Base-by-base conservation (phyloP, 441 rosid species). In the Rhodomyrtus psidioides region DNA sequence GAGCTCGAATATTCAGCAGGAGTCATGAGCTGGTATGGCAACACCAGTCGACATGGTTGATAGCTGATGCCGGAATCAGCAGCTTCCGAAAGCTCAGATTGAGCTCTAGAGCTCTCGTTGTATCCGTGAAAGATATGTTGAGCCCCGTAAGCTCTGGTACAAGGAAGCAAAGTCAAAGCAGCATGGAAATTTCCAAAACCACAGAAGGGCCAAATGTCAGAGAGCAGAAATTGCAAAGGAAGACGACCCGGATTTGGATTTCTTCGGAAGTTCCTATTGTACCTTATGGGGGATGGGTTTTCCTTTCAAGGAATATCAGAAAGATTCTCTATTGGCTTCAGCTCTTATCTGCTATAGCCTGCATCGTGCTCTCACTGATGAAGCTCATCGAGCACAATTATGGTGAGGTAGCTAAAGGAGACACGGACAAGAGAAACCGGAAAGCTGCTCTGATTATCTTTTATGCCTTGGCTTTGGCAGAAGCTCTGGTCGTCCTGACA, bases 11-110 rank as follows among this genome's bases (percentile, higher is more conserved):
- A 62, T 97, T 94, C 91, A 95, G 99, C 91, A 89, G 99, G 85
- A 96, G 99, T 65, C 98, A 93, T 84, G 99, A 97, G 91, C 95
- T 96, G 21, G 99, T 94, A 83, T 97, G 98, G 98, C 99, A 97
- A 85, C 98, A 94, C 58, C 98, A 97, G 70, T 95, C 97, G 58
- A 96, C 99, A 17, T 95, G 99, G 99, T 94, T 99, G 13, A 88
- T 94, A 7, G 85, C 97, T 8, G 98, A 93, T 85, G 96, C 92
- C 0, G 97, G 98, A 82, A 91, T 94, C 23, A 92, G 88, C 88
- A 96, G 98, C 90, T 97, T 97, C 84, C 92, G 95, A 2, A 96
- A 92, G 4, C 55, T 97, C 62, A 93, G 90, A 74, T 91, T 92
- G 6, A 91, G 91, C 86, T 89, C 97, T 1, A 87, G 88, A 70